phyloP scores from a whole-genome alignment of 2,329 filamentous ascomycete species.

The Purpureocillium takamizusanense region DNA sequence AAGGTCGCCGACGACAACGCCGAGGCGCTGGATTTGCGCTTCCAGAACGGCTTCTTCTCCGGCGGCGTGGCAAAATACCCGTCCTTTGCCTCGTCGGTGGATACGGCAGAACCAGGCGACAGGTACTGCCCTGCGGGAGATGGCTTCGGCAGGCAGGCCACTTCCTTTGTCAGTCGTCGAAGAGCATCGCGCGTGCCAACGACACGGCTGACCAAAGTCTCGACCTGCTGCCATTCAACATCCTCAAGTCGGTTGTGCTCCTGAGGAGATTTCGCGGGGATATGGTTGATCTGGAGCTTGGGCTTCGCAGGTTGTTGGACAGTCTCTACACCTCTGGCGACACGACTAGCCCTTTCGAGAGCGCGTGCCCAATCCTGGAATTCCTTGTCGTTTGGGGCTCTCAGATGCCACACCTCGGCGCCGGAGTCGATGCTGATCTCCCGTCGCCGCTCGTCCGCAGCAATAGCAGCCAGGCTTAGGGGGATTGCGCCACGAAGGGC shows the following conservation, averaged over 20 bases:
- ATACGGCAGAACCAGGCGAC: conserved; percentile 29
- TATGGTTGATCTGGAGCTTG: conserved; percentile 17
- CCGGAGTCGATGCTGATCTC: conserved; percentile 97
- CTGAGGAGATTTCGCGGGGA: conserved; percentile 15
- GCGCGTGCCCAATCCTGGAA: conserved; percentile 83
- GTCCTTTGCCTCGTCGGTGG: conserved; percentile 23
- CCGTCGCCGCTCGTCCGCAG: conserved; percentile 75
- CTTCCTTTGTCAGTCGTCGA: conserved; percentile 76
- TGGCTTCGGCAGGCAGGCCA: conserved; percentile 43
- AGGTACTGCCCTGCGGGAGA: conserved; percentile 22
- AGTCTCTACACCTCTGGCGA: conserved; percentile 45
- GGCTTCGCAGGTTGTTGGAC: conserved; percentile 15
- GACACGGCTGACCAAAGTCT: conserved; percentile 75
- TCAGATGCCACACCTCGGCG: conserved; percentile 92
- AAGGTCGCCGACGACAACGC: conserved; percentile 14
- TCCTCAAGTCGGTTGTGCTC: conserved; percentile 50
- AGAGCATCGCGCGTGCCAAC: conserved; percentile 84
- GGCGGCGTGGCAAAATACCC: conserved; percentile 41
- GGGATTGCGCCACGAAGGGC: conserved; percentile 88
- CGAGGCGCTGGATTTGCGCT: conserved; percentile 64
- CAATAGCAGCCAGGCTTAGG: conserved; percentile 80
- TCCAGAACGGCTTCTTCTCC: conserved; percentile 80
- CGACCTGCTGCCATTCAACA: conserved; percentile 78
- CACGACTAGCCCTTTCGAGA: conserved; percentile 70
- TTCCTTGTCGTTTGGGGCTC: conserved; percentile 71